phyloP scores from a whole-genome alignment of 257 asterid genomes.

The Galeopsis tetrahit region DNA sequence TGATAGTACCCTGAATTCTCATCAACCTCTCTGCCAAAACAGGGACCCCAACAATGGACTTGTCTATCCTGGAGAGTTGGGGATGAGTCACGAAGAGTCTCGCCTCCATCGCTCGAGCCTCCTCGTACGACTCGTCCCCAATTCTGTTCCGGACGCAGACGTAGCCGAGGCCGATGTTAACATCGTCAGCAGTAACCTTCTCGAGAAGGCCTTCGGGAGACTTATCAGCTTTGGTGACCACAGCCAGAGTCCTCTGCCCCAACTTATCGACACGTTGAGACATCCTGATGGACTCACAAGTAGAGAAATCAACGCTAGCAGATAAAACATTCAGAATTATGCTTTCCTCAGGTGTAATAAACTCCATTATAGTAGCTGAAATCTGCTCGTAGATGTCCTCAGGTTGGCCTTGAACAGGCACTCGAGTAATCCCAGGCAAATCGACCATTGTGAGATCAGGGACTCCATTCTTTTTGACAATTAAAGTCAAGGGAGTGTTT shows the following conservation, averaged over 20 bases:
- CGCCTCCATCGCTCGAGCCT: constrained; percentile 21
- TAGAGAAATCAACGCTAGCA: constrained; percentile 42
- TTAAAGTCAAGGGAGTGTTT: constrained; percentile 33
- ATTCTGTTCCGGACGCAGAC: constrained; percentile 34
- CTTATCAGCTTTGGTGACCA: constrained; percentile 44
- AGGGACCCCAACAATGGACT: constrained; percentile 40
- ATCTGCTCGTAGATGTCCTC: constrained; percentile 50
- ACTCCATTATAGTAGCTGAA: constrained; percentile 35
- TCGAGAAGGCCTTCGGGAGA: constrained; percentile 45
- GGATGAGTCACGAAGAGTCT: constrained; percentile 34
- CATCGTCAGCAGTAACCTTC: constrained; percentile 41
- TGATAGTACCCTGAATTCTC: constrained; percentile 33
- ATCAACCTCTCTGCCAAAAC: constrained; percentile 36
- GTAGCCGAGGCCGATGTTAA: constrained; percentile 43
- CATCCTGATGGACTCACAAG: constrained; percentile 45
- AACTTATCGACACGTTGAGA: constrained; percentile 41
- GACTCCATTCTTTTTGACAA: constrained; percentile 41
- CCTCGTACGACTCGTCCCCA: constrained; percentile 23
- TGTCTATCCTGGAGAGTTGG: constrained; percentile 30
- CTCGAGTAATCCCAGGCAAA: constrained; percentile 49
- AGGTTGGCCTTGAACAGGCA: constrained; percentile 48
- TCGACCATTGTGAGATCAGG: constrained; percentile 50
- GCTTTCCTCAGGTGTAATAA: constrained; percentile 47
- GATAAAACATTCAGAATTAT: constrained; percentile 45
- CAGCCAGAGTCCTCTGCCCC: constrained; percentile 51